phyloP scores from a whole-genome alignment of 192 early-diverging fungal species.

The Kickxella alabastrina region DNA sequence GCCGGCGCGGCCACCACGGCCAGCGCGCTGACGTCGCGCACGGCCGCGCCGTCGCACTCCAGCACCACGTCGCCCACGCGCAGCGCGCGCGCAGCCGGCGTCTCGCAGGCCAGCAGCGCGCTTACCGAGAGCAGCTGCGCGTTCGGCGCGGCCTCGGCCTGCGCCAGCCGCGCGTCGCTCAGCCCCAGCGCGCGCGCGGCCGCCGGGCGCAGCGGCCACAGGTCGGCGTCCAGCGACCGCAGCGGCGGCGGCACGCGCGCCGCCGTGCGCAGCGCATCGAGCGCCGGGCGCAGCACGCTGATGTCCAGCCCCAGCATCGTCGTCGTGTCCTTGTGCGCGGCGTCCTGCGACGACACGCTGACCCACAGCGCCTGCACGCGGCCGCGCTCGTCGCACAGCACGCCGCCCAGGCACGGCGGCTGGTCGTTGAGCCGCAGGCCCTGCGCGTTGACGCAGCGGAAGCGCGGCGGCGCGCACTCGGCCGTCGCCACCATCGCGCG shows the following conservation, averaged over 20 bases:
- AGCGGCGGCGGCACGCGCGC: conserved; percentile 50
- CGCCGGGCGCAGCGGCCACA: conserved; percentile 70
- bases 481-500: conserved; percentile 59
- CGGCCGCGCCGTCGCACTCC: conserved; percentile 55
- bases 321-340: conserved; percentile 59
- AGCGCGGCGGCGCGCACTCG: conserved; percentile 70
- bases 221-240: conserved; percentile 59
- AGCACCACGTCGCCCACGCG: conserved; percentile 66
- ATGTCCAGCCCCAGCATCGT: conserved; percentile 55
- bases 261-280: conserved; percentile 49
- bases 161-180: conserved; percentile 55
- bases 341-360: conserved; percentile 69
- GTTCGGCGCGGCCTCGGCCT: conserved; percentile 44
- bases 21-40: conserved; percentile 60
- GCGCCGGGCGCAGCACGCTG: conserved; percentile 29
- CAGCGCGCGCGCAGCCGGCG: conserved; percentile 53
- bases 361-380: conserved; percentile 62
- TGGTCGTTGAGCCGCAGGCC: conserved; percentile 70
- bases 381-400: conserved; percentile 59
- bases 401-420: conserved; percentile 62
- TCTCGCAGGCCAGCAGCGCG: conserved; percentile 52
- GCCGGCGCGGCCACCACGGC: conserved; percentile 46
- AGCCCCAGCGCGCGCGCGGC: conserved; percentile 65
- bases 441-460: conserved; percentile 73
- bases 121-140: conserved; percentile 58